These are phyloP conservation scores for Sporothrix curviconia DNA, from an alignment of 2,329 filamentous ascomycete genomes.

Conservation along the genomic window DNA sequence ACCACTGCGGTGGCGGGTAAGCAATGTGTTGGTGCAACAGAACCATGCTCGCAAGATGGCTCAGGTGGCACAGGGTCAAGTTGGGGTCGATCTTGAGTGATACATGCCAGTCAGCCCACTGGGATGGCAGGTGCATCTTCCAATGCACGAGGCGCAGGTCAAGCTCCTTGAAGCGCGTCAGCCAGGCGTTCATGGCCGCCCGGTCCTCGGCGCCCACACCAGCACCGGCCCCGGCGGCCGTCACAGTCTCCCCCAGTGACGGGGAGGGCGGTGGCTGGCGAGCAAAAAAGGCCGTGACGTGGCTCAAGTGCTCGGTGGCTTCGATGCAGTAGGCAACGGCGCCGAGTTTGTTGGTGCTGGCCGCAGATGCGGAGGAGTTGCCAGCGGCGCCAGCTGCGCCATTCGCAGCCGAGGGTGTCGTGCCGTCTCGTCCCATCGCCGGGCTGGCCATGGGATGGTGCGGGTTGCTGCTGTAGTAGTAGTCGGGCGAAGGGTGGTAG, in stretches of 20 bases:
- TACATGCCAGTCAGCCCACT: conserved; percentile 28
- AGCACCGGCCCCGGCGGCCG: conserved; percentile 8
- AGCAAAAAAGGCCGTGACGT: conserved; percentile 31
- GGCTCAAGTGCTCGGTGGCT: conserved; percentile 32
- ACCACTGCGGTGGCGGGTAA: conserved; percentile 31
- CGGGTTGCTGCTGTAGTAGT: neutral
- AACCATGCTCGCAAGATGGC: conserved; percentile 45
- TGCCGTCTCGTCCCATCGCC: neutral
- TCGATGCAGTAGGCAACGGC: conserved; percentile 34
- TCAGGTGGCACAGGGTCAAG: conserved; percentile 42
- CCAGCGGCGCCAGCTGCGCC: neutral
- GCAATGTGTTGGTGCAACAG: conserved; percentile 43
- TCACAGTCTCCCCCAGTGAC: neutral
- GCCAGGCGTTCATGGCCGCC: conserved; percentile 29
- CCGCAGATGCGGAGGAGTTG: neutral
- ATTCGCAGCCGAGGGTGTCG: neutral
- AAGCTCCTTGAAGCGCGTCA: conserved; percentile 35
- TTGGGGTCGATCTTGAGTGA: conserved; percentile 42
- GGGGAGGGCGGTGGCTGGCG: conserved; percentile 23
- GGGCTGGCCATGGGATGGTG: conserved; percentile 5
- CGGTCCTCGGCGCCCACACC: conserved; percentile 27
- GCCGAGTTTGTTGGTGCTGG: conserved; percentile 22
- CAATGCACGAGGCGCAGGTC: conserved; percentile 32
- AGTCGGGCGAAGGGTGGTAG: neutral
- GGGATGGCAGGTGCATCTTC: conserved; percentile 22